These are phyloP conservation scores for Cercospora janseana DNA, from an alignment of 2,329 filamentous ascomycete genomes.

Conservation along the genomic window DNA sequence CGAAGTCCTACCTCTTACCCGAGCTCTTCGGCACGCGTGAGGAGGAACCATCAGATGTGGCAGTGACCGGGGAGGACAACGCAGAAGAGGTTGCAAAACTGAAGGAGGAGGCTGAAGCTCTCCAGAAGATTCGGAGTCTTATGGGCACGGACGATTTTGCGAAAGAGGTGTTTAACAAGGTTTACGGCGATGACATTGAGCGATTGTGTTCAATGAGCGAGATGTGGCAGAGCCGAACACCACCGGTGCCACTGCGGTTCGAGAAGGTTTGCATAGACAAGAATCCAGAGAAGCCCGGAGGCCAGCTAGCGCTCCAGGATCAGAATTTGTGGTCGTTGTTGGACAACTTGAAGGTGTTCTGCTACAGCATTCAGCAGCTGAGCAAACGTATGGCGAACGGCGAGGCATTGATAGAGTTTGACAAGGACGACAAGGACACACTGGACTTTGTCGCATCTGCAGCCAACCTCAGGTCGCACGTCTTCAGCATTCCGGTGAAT, in stretches of 20 bases:
- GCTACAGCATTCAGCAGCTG: conserved; percentile 75
- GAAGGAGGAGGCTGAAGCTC: conserved; percentile 74
- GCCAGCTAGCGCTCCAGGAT: conserved; percentile 57
- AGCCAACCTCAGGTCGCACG: conserved; percentile 80
- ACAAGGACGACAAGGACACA: conserved; percentile 95
- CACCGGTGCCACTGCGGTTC: conserved; percentile 72
- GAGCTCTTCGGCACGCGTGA: conserved; percentile 93
- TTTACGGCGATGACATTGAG: conserved; percentile 81
- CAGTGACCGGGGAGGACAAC: conserved; percentile 82
- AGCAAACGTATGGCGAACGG: conserved; percentile 66
- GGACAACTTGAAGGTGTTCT: conserved; percentile 84
- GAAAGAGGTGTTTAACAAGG: conserved; percentile 83
- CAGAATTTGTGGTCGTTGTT: conserved; percentile 77
- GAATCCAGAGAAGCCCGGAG: conserved; percentile 37
- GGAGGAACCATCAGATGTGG: conserved; percentile 75
- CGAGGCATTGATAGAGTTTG: conserved; percentile 71
- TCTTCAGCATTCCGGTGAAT: conserved; percentile 86
- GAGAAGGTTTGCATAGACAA: conserved; percentile 45
- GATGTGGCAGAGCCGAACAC: conserved; percentile 86
- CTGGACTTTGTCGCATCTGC: conserved; percentile 90
- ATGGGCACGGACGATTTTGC: conserved; percentile 77
- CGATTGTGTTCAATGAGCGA: conserved; percentile 83
- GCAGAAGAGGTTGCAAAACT: conserved; percentile 84
- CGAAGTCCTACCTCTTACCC: conserved; percentile 90
- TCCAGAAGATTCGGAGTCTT: conserved; percentile 77